Conservation (phyloP, 495 filamentous ascomycete genomes). For the Daldinia loculata region DNA sequence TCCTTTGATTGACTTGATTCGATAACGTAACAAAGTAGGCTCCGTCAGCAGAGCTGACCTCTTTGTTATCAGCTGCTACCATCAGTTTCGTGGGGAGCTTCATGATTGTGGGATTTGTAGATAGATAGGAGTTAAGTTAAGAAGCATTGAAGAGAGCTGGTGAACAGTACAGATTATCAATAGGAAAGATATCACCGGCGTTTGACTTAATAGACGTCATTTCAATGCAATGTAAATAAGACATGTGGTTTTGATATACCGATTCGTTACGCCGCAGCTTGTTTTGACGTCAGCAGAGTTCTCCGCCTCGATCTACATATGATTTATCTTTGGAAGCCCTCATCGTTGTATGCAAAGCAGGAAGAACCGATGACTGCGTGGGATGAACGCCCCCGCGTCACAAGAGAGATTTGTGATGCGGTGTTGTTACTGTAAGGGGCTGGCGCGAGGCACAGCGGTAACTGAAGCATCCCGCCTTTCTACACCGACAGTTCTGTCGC, state of each 20-base stretch:
- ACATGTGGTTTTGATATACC: background rate
- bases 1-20: conserved; percentile 13
- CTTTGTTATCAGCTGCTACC: conserved; percentile 11
- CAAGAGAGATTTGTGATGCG: conserved; percentile 4
- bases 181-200: background rate
- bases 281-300: conserved; percentile 19
- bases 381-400: conserved; percentile 2
- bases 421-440: conserved; percentile 4
- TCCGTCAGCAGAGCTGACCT: conserved; percentile 23
- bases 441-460: background rate
- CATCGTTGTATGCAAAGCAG: background rate
- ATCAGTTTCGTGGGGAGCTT: conserved; percentile 18
- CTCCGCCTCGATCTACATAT: conserved; percentile 1
- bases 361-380: background rate
- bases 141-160: background rate
- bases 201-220: background rate
- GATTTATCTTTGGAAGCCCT: background rate
- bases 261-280: background rate
- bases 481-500: conserved; percentile 38
- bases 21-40: conserved; percentile 17
- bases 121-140: background rate
- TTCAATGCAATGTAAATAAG: background rate
- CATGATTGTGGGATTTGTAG: background rate
- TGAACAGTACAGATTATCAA: background rate
- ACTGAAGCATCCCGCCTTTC: conserved; percentile 33